Evolutionary conservation across 2,329 filamentous ascomycete genomes (phyloP).

Genomic region (Orbilia javanica): DNA sequence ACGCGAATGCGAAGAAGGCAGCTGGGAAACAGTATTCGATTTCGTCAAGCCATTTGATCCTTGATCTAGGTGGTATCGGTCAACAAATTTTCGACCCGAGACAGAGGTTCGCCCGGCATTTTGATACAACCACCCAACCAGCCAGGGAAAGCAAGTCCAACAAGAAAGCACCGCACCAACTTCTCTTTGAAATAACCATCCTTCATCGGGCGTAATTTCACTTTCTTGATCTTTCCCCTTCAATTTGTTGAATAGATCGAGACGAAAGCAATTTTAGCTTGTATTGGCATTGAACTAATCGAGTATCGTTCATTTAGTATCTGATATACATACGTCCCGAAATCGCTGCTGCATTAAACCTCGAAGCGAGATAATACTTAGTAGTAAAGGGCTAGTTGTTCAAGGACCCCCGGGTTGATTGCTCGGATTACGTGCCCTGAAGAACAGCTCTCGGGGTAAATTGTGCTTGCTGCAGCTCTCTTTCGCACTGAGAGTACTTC

Average conservation of each 20-base stretch:
- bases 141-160: conserved; percentile 58
- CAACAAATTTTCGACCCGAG: conserved; percentile 58
- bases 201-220: conserved; percentile 49
- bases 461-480: conserved; percentile 38
- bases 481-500: conserved; percentile 21
- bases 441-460: conserved; percentile 39
- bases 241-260: conserved; percentile 32
- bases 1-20: conserved; percentile 54
- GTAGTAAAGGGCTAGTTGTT: conserved; percentile 39
- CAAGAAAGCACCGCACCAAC: conserved; percentile 58
- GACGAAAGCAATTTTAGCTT: conserved; percentile 55
- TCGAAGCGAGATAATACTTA: conserved; percentile 57
- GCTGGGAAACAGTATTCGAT: conserved; percentile 45
- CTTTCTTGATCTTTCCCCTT: conserved; percentile 19
- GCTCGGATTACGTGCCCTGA: conserved; percentile 19
- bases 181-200: conserved; percentile 46
- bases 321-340: conserved; percentile 53
- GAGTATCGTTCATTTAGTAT: conserved; percentile 23
- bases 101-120: conserved; percentile 55
- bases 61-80: conserved; percentile 54
- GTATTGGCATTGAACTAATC: conserved; percentile 46
- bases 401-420: conserved; percentile 30
- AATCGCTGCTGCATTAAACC: conserved; percentile 36
- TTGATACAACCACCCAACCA: conserved; percentile 52
- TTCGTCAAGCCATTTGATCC: conserved; percentile 45